Conservation (phyloP, 139 green algal species). For the Chlorella ohadii region DNA sequence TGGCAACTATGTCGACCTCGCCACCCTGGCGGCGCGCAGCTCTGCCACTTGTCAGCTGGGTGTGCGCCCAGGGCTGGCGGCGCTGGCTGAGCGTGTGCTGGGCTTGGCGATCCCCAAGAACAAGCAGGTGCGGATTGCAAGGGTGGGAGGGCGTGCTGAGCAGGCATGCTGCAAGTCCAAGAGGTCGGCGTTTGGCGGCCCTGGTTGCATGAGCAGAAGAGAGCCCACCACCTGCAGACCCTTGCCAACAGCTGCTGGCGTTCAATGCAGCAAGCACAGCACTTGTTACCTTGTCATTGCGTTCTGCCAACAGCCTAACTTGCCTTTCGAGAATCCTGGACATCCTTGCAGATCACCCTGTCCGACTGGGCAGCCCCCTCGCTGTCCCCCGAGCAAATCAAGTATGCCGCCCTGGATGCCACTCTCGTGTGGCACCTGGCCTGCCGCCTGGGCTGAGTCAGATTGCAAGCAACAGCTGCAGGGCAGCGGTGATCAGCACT, state of each 20-base stretch:
- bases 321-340: too few relatives aligned
- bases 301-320: too few relatives aligned
- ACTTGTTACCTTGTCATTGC: too few relatives aligned
- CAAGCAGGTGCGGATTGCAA: slow-evolving; percentile 8
- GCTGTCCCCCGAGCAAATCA: slow-evolving; percentile 20
- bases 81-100: slow-evolving; percentile 10
- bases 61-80: slow-evolving; percentile 12
- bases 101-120: slow-evolving; percentile 12
- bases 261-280: too few relatives aligned
- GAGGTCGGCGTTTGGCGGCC: too few relatives aligned
- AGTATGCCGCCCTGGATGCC: slow-evolving; percentile 43
- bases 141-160: too few relatives aligned
- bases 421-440: slow-evolving; percentile 35
- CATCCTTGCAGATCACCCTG: background rate
- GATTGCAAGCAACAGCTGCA: too few relatives aligned
- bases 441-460: background rate
- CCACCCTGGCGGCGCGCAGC: background rate
- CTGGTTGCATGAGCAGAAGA: background rate
- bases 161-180: too few relatives aligned
- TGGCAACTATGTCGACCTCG: slow-evolving; percentile 30
- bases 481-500: too few relatives aligned
- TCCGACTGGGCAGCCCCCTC: slow-evolving; percentile 31
- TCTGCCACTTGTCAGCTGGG: background rate
- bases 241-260: background rate
- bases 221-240: background rate